phyloP scores from a whole-genome alignment of 495 filamentous ascomycete genomes.

The Aspergillus carlsbadensis region DNA sequence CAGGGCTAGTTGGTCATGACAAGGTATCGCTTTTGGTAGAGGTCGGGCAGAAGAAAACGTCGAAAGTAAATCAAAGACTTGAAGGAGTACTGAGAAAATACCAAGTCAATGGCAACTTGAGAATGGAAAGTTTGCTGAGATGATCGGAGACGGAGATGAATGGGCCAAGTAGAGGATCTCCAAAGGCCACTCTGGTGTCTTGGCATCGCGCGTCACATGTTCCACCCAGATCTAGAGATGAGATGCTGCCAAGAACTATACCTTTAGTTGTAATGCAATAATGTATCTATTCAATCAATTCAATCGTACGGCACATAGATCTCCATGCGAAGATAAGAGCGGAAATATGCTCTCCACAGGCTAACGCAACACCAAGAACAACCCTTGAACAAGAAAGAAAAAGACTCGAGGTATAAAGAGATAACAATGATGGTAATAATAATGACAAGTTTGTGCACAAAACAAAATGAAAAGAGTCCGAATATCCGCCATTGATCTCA shows the following conservation, averaged over 20 bases:
- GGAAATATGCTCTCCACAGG: neutral
- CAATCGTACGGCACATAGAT: too few relatives aligned
- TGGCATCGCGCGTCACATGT: constrained; percentile 27
- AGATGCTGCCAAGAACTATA: too few relatives aligned
- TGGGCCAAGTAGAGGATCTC: neutral
- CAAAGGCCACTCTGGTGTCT: constrained; percentile 35
- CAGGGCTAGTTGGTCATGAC: constrained; percentile 7
- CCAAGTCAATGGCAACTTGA: neutral
- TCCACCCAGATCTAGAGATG: neutral
- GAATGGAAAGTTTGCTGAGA: neutral
- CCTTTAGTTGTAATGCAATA: too few relatives aligned
- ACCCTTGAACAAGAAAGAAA: constrained; percentile 6
- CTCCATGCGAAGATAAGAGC: neutral
- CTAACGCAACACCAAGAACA: constrained; percentile 7
- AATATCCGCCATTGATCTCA: constrained; percentile 18
- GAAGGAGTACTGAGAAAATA: neutral
- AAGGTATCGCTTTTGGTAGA: neutral
- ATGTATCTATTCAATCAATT: neutral
- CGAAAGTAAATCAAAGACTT: neutral
- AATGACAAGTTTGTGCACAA: too few relatives aligned
- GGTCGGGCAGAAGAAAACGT: neutral
- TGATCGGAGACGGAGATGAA: constrained; percentile 5
- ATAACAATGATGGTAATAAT: constrained; percentile 1
- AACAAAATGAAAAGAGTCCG: constrained; percentile 1
- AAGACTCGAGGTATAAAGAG: constrained; percentile 8